phyloP scores from a whole-genome alignment of 495 filamentous ascomycete genomes.

The Platismatia glauca region DNA sequence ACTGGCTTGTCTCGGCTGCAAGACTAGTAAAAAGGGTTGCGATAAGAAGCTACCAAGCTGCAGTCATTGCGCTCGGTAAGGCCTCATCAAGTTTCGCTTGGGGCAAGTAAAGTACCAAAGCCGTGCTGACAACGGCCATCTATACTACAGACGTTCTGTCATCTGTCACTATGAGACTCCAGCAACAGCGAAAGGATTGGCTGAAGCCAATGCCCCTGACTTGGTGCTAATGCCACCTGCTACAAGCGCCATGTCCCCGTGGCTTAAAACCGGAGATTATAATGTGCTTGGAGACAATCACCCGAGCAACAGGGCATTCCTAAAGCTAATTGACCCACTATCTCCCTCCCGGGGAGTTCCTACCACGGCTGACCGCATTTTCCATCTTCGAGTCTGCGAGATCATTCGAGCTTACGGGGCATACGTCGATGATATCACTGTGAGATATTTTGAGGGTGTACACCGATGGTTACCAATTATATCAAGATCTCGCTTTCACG shows the following conservation, averaged over 20 bases:
- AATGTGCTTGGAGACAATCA: not conserved
- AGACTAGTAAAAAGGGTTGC: constrained; percentile 1
- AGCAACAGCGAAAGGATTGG: not conserved
- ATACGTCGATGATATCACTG: constrained; percentile 5
- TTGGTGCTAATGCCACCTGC: not conserved
- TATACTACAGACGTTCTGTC: not conserved
- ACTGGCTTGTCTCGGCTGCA: constrained; percentile 3
- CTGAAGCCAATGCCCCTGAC: not conserved
- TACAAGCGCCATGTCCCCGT: not conserved
- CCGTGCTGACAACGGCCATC: not conserved
- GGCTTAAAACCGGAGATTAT: not conserved
- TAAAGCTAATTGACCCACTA: not conserved
- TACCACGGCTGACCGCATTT: not conserved
- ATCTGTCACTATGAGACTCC: not conserved
- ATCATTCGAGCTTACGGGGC: not conserved
- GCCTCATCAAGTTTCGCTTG: not conserved
- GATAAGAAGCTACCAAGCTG: constrained; percentile 5
- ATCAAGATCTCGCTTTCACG: not conserved
- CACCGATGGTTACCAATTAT: constrained; percentile 7
- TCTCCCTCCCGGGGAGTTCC: not conserved
- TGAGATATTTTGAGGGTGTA: constrained; percentile 2
- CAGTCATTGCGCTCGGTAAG: constrained; percentile 1
- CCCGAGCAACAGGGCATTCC: not conserved
- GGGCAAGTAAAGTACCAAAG: too few relatives aligned
- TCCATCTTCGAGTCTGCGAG: not conserved